Evolutionary conservation across 1,139 yeast genomes (phyloP), one percentile per base, ranked within the genome.

Genomic region (Geotrichum klebahnii): DNA sequence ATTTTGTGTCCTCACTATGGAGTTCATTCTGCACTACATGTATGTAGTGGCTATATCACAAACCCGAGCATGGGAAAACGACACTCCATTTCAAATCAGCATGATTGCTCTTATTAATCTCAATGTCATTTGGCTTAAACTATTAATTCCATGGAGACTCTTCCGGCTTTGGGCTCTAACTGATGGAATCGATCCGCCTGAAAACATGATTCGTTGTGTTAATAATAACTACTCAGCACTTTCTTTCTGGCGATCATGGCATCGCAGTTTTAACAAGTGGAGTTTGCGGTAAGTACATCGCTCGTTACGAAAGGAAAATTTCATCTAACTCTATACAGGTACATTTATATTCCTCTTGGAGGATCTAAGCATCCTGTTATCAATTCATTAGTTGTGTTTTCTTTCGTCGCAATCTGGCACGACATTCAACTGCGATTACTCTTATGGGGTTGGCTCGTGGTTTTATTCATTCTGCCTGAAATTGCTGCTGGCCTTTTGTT

Each of bases 201-300:
- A 94, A 65, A 94, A 94, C 63, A 94, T 94, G 98, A 81, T 94
- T 52, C 75, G 99, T 52, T 90, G 98, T 64, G 88, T 94, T 80
- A 86, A 88, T 66, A 88, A 94, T 67, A 94, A 92, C 67, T 92
- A 84, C 66, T 84, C 95, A 23, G 94, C 97, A 0, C 68, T 87
- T 55, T 89, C 95, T 9, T 94, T 94, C 66, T 94, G 99, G 99
- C 78, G 98, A 63, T 95, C 97, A 1, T 94, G 99, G 99, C 99
- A 94, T 66, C 77, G 97, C 60, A 84, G 95, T 37, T 94, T 74
- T 70, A 90, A 92, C 68, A 78, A 86, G 58, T 94, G 97, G 95
- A 84, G 87, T 38, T 76, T 85, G 16, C n/a, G n/a, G n/a, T n/a
- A n/a, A n/a, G n/a, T n/a, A n/a, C n/a, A n/a, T n/a, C n/a, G n/a